Percentiles rank a stretch among this genome's conserved stretches.
Conservation (phyloP, 805 yeast species). For the Yarrowia sp. region DNA sequence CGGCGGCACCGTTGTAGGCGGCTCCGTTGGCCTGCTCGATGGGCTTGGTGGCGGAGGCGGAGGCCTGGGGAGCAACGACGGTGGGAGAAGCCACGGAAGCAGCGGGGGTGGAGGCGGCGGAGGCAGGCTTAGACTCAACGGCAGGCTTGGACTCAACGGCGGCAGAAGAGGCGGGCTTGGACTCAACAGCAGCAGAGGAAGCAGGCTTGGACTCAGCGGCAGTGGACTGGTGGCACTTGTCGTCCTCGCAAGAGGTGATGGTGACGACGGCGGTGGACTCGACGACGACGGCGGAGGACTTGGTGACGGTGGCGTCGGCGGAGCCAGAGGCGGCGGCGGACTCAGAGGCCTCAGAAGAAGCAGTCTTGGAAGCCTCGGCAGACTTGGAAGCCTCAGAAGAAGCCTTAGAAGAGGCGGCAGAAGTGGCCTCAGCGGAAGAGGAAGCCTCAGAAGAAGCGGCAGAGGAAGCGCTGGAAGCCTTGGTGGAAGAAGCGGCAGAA, state of each 20-base stretch:
- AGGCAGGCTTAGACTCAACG: background rate
- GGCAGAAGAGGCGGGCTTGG: background rate
- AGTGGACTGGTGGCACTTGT: background rate
- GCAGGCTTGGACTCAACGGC: background rate
- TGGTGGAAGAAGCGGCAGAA: slow-evolving; percentile 31
- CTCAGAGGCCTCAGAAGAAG: background rate
- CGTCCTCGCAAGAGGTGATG: no score
- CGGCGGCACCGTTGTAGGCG: slow-evolving; percentile 24
- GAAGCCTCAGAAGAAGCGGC: slow-evolving; percentile 35
- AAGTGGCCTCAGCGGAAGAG: slow-evolving; percentile 29
- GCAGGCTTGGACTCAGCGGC: slow-evolving; percentile 5
- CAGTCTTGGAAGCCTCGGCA: slow-evolving; percentile 3
- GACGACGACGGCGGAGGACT: slow-evolving; percentile 5
- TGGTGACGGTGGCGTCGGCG: slow-evolving; percentile 18
- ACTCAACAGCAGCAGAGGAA: background rate
- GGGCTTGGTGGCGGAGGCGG: slow-evolving; percentile 5
- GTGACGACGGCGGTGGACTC: background rate
- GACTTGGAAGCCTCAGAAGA: no score
- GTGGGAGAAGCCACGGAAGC: background rate
- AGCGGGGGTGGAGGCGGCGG: background rate
- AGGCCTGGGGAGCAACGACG: slow-evolving; percentile 14
- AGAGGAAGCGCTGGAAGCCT: slow-evolving; percentile 32
- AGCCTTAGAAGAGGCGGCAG: no score
- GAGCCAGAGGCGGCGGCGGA: background rate
- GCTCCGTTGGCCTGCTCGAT: slow-evolving; percentile 25